Evolutionary conservation across 192 early-diverging fungal species (phyloP), one percentile per base, ranked within the genome.

Genomic region (Phycomyces nitens): DNA sequence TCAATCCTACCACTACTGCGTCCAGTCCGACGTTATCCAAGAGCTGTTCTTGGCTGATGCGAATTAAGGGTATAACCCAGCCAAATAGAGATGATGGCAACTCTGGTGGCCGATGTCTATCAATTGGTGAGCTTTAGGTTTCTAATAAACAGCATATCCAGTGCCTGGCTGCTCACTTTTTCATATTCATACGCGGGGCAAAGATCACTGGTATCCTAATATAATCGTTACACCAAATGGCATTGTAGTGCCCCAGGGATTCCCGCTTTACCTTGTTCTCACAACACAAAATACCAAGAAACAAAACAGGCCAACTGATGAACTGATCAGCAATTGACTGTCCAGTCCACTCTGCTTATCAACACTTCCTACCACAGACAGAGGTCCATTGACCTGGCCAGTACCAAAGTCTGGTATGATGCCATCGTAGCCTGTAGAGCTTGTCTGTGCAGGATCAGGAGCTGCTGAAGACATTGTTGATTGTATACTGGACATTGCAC

Each of bases 11-110:
- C 76, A 85, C 70, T 11, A 74, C 79, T 60, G 84, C 84, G 68
- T 85, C 84, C 49, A 85, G 68, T 27, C 84, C 84, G 5, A 85
- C 81, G 44, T 73, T 74, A n/a, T 83, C 73, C 10, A 85, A 53
- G 9, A 85, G 49, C 5, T 74, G 75, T 0, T 65, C 55, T 41
- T 83, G 68, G 16, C 60, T 29, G 11, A 81, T 77, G 16, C 53
- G 34, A 0, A 83, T 1, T 21, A 85, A 62, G 14, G 80, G 76
- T 3, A 69, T 62, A 38, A 85, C 70, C 84, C 84, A 85, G 26
- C 80, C 84, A 56, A 85, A 80, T 53, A 81, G 77, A 21, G 68
- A 60, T 20, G 57, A 26, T 0, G 77, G 72, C 12, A 85, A 57
- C 16, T 53, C 23, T 10, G 77, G 71, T 14, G 84, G 84, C 10